Evolutionary conservation across 352 stramenopile species (phyloP), one percentile per base, ranked within the genome.

Genomic region (Stephanocyclus meneghinianus): DNA sequence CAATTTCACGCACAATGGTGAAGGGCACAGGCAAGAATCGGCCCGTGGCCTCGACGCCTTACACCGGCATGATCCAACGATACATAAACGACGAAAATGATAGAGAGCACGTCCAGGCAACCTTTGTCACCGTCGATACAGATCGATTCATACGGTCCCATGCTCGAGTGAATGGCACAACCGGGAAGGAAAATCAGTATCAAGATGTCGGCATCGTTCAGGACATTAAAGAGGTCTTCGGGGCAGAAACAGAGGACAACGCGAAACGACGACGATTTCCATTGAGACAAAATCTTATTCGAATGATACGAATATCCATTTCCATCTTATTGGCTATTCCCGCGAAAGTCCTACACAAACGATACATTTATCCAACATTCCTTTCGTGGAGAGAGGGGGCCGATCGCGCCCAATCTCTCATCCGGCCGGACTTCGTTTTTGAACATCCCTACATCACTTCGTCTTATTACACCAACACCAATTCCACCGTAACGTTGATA

Each of bases 371-470:
- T 10, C 64, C 48, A 2, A 15, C 6, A 35, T 15, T 72, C 2
- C 29, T 45, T 9, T 48, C 32, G 21, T 35, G 40, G 1, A 32
- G 16, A 13, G 32, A 61, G 32, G 29, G 48, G 5, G 16, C 0
- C 15, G 32, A 29, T 2, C 8, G 63, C 9, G 40, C 32, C 10
- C 8, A n/a, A 18, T 42, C 15, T 11, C n/a, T 68, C 6, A 60
- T 48, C 63, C 35, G 70, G 56, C 71, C 71, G 9, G 44, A 63
- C 44, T 84, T 84, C 71, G 66, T 84, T 13, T 73, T 61, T 32
- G 72, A 73, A n/a, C 77, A 81, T 66, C 77, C 77, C 2, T 84
- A 84, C 37, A 57, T 84, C 30, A 81, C 77, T 26, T 81, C 64
- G 6, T 78, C 71, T 10, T 80, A 84, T 48, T 84, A 84, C 42